Evolutionary conservation across 768 basidiomycete genomes (phyloP).

Genomic region (Lentinula raphanica): DNA sequence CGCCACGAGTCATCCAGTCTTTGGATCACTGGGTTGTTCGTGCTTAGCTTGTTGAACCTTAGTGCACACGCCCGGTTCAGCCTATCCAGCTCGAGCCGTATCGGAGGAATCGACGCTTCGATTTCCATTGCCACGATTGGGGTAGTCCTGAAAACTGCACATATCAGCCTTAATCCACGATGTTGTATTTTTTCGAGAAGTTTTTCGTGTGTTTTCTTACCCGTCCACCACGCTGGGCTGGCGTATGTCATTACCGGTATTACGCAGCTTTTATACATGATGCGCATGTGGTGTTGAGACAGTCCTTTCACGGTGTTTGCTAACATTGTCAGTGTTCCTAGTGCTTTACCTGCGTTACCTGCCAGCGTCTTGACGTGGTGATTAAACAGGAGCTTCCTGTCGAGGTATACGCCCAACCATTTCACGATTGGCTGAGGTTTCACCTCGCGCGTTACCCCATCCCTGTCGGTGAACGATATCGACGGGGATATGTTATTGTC

Average conservation of each 20-base stretch:
- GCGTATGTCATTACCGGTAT: conserved; percentile 21
- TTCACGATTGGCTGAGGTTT: conserved; percentile 8
- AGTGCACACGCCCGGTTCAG: not conserved
- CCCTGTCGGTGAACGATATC: conserved; percentile 7
- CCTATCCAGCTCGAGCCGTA: conserved; percentile 3
- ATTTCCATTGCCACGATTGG: conserved; percentile 18
- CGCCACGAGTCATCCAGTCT: conserved; percentile 1
- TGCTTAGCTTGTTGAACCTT: conserved; percentile 2
- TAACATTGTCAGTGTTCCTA: not conserved
- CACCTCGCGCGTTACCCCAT: conserved; percentile 4
- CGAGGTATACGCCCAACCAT: conserved; percentile 32
- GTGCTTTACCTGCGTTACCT: conserved; percentile 18
- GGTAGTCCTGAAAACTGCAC: conserved; percentile 21
- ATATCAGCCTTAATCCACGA: conserved; percentile 14
- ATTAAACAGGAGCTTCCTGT: conserved; percentile 26
- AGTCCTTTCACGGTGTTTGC: conserved; percentile 20
- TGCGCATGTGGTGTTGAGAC: conserved; percentile 12
- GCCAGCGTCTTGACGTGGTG: conserved; percentile 22
- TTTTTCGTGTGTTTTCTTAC: conserved; percentile 11
- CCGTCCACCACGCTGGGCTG: conserved; percentile 20
- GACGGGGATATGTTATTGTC: conserved; percentile 7
- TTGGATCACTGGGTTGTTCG: conserved; percentile 12
- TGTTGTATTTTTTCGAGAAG: conserved; percentile 14
- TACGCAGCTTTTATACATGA: conserved; percentile 16
- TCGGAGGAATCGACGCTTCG: conserved; percentile 17